Evolutionary conservation across 768 basidiomycete genomes (phyloP).

Genomic region (Saitozyma sp.): DNA sequence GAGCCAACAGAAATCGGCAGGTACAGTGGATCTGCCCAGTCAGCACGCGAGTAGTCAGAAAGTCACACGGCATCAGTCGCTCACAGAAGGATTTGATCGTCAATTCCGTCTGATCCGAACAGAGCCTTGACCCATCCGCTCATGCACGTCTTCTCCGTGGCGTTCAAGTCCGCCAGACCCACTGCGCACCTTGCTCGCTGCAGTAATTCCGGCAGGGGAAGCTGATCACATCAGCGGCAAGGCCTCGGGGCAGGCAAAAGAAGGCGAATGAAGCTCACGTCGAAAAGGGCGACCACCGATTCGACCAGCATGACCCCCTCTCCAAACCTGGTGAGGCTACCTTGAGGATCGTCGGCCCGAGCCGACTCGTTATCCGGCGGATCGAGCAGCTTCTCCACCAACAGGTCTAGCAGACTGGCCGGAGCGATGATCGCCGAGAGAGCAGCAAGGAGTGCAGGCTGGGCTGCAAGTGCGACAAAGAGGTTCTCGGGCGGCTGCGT

Average conservation of each 20-base stretch:
- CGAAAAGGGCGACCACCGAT: slow-evolving; percentile 22
- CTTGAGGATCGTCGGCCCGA: slow-evolving; percentile 48
- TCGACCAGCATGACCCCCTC: slow-evolving; percentile 40
- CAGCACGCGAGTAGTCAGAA: background rate
- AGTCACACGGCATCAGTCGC: background rate
- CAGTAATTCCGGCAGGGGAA: slow-evolving; percentile 28
- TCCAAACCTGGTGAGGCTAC: slow-evolving; percentile 42
- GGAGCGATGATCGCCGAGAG: slow-evolving; percentile 16
- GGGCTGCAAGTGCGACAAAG: slow-evolving; percentile 25
- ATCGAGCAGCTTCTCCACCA: slow-evolving; percentile 21
- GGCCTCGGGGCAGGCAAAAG: too few species aligned
- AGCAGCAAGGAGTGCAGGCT: slow-evolving; percentile 21
- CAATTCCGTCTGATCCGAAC: slow-evolving; percentile 53
- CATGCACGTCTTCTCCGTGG: slow-evolving; percentile 23
- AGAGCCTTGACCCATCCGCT: slow-evolving; percentile 50
- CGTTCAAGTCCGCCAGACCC: slow-evolving; percentile 18
- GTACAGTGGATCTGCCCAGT: slow-evolving; percentile 45
- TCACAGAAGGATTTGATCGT: slow-evolving; percentile 46
- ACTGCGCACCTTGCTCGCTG: slow-evolving; percentile 23
- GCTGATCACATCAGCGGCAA: slow-evolving; percentile 6
- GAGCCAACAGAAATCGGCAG: slow-evolving; percentile 48
- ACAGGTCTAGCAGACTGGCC: slow-evolving; percentile 9
- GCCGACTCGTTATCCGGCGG: slow-evolving; percentile 16
- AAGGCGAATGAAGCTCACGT: slow-evolving; percentile 13
- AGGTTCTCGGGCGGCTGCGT: slow-evolving; percentile 37